phyloP scores from a whole-genome alignment of 2,329 filamentous ascomycete species.

The Endoconidiophora polonica region DNA sequence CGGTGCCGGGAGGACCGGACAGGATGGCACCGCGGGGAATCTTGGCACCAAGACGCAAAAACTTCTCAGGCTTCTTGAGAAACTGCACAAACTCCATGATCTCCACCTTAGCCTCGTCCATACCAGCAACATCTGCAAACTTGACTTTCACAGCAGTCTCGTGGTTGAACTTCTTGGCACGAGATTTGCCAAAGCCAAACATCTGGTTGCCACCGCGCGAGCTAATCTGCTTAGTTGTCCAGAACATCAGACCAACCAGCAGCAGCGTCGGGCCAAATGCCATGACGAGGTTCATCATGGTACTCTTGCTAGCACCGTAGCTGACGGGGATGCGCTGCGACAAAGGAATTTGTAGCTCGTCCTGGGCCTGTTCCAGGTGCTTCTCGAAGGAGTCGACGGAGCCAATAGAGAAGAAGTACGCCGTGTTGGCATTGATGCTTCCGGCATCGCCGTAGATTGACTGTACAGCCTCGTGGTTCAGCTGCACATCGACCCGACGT shows the following conservation, averaged over 20 bases:
- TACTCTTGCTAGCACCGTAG: conserved; percentile 58
- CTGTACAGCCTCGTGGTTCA: conserved; percentile 58
- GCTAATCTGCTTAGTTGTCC: conserved; percentile 58
- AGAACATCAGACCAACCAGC: conserved; percentile 69
- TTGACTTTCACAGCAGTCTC: conserved; percentile 94
- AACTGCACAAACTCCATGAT: conserved; percentile 99
- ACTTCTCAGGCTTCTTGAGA: conserved; percentile 80
- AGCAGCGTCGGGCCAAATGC: conserved; percentile 75
- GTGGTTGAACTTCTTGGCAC: conserved; percentile 94
- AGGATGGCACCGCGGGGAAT: conserved; percentile 94
- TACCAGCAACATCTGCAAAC: conserved; percentile 88
- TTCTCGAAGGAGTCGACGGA: conserved; percentile 87
- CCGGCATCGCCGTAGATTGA: conserved; percentile 58
- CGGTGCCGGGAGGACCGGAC: conserved; percentile 92
- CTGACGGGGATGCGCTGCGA: conserved; percentile 86
- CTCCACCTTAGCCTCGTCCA: conserved; percentile 95
- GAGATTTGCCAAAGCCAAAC: conserved; percentile 91
- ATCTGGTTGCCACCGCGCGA: conserved; percentile 58
- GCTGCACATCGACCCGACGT: conserved; percentile 56
- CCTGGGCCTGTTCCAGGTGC: conserved; percentile 72
- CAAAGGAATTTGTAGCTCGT: conserved; percentile 68
- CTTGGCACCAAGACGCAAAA: conserved; percentile 88
- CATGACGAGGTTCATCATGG: conserved; percentile 51
- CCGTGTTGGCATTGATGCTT: conserved; percentile 48
- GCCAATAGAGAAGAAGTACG: conserved; percentile 89